Base-by-base conservation (phyloP, 192 early-diverging fungal genomes). In the Coemansia sp. region DNA sequence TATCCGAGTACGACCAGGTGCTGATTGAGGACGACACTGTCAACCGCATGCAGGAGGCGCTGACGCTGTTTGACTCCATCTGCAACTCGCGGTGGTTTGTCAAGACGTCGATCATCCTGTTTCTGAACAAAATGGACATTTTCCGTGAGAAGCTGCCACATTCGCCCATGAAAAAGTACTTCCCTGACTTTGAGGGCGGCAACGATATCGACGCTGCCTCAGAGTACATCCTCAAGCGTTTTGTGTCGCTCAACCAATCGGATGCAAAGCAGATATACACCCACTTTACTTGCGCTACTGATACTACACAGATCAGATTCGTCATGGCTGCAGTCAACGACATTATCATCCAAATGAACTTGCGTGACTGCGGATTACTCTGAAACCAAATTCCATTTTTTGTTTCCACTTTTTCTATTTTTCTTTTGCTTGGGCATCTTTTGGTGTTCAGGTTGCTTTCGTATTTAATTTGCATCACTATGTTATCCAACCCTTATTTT, bases 81-180 rank as follows among this genome's bases (percentile, higher is more conserved):
- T 98, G 96, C 83, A 98, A 98, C 82, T 92, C 90, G 66, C 86
- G 94, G 63, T 97, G 95, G 96, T 98, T 98, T 63, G 90, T 92
- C 40, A 93, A 94, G 72, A 98, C 96, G 3, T 95, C 94, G n/a
- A 95, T 98, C 39, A 98, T 98, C 73, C 85, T 98, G 51, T 98
- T 98, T 89, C 84, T 98, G 56, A 98, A 98, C 89, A 98, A 98
- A 84, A 95, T 98, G 67, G 96, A 98, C 86, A 85, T 95, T 32
- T 97, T 98, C 87, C 88, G 86, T 62, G 90, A 94, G 69, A 98
- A 98, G 84, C 82, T 98, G 59, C 87, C 88, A 39, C 78, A 82
- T 42, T 92, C 89, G 16, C 93, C 95, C 22, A 87, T 98, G 87
- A 66, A 75, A 37, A 89, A 92, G 60, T 98, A 92, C 80, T 98